Evolutionary conservation across 2,329 filamentous ascomycete species (phyloP), one percentile per base, ranked within the genome.

Genomic region (Grosmannia serpens): DNA sequence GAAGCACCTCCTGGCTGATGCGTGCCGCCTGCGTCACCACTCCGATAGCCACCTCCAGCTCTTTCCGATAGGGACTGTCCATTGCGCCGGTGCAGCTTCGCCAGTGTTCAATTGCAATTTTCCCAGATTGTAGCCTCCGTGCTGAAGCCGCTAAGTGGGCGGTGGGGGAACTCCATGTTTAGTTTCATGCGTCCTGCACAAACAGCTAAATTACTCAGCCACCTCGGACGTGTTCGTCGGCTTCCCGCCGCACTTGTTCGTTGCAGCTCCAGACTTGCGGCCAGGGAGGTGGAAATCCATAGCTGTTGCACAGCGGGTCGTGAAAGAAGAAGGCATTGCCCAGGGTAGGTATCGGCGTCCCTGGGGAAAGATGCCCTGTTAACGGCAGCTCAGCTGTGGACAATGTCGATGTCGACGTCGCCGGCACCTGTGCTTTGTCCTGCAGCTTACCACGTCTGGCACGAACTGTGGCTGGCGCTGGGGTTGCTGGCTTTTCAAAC

Each of bases 1-100:
- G 67, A 51, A 81, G 70, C 49, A 81, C 74, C 2, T 73, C 73
- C 56, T 78, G 75, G 64, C 77, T 80, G 59, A 83, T 68, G 52
- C 69, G 70, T 13, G 79, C 73, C 1, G 80, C 79, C 35, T 70
- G 70, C 57, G 72, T 72, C 38, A 77, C 68, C n/a, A 70, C 74
- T 4, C 67, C 65, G 44, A 77, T 71, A 53, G 74, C 76, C 46
- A 75, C 67, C 11, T 68, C 61, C 27, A 80, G 68, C 65, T 80
- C 77, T 35, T 63, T 67, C 0, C 64, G 62, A 65, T 75, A 77
- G 0, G 70, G 67, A 61, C 69, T 75, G 41, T 64, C 59, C 63
- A 64, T 64, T 1, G n/a, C n/a, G n/a, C 17, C 41, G 10, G 33
- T 26, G 26, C 7, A 44, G 13, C 13, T n/a, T 44, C 8, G 41